A percentile compares a stretch with the other conserved stretches of the same genome.
Conservation (phyloP, 257 asterid species). For the Scutellaria minor region DNA sequence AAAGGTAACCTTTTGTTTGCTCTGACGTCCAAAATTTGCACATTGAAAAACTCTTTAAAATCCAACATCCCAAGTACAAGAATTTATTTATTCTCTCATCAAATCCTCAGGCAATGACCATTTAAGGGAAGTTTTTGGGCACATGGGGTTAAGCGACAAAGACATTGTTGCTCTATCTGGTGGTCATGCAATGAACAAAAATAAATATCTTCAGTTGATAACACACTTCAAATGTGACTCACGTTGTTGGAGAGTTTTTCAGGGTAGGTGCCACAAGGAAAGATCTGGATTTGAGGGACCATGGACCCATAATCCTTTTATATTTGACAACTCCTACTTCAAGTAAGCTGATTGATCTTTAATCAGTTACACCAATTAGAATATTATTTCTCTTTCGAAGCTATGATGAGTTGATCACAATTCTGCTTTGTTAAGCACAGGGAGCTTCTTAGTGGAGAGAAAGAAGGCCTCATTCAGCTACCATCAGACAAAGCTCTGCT, state of each 20-base stretch:
- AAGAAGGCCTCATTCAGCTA: conserved; percentile 66
- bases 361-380: too few species aligned
- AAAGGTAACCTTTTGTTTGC: conserved; percentile 38
- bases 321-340: conserved; percentile 60
- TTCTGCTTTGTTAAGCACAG: conserved; percentile 31
- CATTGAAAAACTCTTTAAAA: not conserved
- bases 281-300: conserved; percentile 63
- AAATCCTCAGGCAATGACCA: conserved; percentile 50
- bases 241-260: not conserved
- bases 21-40: not conserved
- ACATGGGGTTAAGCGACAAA: conserved; percentile 55
- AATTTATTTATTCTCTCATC: not conserved
- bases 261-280: conserved; percentile 66
- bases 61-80: not conserved
- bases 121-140: conserved; percentile 58
- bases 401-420: conserved; percentile 4
- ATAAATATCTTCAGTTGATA: not conserved
- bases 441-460: conserved; percentile 70
- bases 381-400: not conserved
- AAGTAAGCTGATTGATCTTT: conserved; percentile 34
- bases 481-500: conserved; percentile 76
- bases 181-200: conserved; percentile 38
- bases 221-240: not conserved
- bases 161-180: conserved; percentile 64
- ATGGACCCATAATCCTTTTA: conserved; percentile 60